phyloP scores from a whole-genome alignment of 2,329 filamentous ascomycete genomes.

The Knoxdaviesia proteae region DNA sequence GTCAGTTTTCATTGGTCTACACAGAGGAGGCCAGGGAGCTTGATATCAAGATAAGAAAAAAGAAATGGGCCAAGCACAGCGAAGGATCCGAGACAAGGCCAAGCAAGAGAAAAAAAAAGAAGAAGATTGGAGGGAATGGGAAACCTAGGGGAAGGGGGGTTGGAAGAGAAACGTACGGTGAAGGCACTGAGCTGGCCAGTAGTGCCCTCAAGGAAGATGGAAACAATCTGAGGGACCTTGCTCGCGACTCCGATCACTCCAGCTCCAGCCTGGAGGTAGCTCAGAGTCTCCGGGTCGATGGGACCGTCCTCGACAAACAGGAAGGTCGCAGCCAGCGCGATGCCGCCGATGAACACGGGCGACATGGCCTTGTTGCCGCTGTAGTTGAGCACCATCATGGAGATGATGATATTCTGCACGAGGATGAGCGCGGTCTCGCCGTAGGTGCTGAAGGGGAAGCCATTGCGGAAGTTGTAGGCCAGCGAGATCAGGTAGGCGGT shows the following conservation, averaged over 20 bases:
- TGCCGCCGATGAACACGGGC: constrained; percentile 34
- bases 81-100: background rate
- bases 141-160: background rate
- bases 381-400: constrained; percentile 69
- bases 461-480: constrained; percentile 78
- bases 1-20: background rate
- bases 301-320: constrained; percentile 43
- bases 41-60: too few species aligned
- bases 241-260: constrained; percentile 67
- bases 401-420: constrained; percentile 79
- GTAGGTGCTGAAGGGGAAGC: constrained; percentile 90
- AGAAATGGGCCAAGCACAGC: background rate
- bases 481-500: constrained; percentile 70
- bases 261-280: constrained; percentile 64
- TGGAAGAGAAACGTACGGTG: constrained; percentile 42
- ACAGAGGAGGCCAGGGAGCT: background rate
- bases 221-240: constrained; percentile 83
- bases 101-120: background rate
- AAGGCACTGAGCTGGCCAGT: constrained; percentile 95
- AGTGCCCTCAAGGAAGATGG: constrained; percentile 65
- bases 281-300: constrained; percentile 45
- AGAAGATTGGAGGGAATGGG: constrained; percentile 2
- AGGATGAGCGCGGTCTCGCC: constrained; percentile 88
- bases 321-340: constrained; percentile 47
- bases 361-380: constrained; percentile 46